Base-by-base conservation (phyloP, 139 green algal species). In the Yamagishiella unicocca region DNA sequence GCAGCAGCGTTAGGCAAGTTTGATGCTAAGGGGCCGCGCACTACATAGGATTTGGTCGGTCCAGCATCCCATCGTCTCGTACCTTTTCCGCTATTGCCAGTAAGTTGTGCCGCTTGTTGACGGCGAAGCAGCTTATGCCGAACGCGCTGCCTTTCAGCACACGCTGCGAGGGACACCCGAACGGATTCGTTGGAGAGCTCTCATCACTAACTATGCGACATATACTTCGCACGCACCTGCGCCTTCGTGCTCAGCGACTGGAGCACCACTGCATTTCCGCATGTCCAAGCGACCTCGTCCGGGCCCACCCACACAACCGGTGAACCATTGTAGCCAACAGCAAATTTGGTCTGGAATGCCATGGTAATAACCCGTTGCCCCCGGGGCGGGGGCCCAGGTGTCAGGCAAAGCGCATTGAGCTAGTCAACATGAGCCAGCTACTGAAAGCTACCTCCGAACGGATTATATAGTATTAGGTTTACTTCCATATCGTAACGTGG, bases 11-110 rank as follows among this genome's bases (percentile, higher is more conserved):
- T n/a, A n/a, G n/a, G n/a, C 50, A 58, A 25, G 50, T 12, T 58
- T 17, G 50, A 58, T 58, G 50, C 12, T 17, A 12, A 58, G 50
- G 50, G 50, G 50, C 50, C 50, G 50, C 50, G 50, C 50, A 17
- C 17, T 25, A 58, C 14, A 17, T 17, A n/a, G n/a, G n/a, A n/a
- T n/a, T n/a, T 58, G 50, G 14, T 58, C 50, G 14, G 58, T 67
- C 19, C 58, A 6, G 14, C 58, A 67, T 9, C 19, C 22, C 19
- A 67, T 27, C 58, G 19, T 33, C 14, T 0, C 58, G 24, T 50
- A 90, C 85, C 85, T 90, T 90, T 43, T 90, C 85, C 8, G 77
- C 85, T 4, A 90, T 24, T 0, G 85, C 85, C 4, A 90, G 4
- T 0, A 90, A 77, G 2, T 43, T 61, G 45, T 86, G 77, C 27